phyloP scores from a whole-genome alignment of 192 early-diverging fungal genomes.

The Dissophora globulifera region DNA sequence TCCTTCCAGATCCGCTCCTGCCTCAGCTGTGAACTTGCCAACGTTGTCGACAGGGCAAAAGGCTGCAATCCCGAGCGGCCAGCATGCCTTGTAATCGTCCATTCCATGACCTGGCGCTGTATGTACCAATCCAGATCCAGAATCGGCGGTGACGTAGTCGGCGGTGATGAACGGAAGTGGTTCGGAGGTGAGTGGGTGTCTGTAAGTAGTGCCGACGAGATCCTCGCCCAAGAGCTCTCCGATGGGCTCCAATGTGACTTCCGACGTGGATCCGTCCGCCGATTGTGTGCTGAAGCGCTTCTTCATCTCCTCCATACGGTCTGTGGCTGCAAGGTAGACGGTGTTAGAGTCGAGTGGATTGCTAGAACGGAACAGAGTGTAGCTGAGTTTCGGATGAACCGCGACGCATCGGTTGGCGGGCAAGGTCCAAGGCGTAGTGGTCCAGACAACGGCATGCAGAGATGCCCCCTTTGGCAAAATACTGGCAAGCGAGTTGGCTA shows the following conservation, averaged over 20 bases:
- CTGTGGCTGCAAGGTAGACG: conserved; percentile 56
- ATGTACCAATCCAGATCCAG: conserved; percentile 83
- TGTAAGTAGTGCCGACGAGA: conserved; percentile 66
- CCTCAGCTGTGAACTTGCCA: conserved; percentile 77
- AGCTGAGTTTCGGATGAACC: conserved; percentile 71
- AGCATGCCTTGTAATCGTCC: conserved; percentile 81
- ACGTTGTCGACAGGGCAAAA: conserved; percentile 79
- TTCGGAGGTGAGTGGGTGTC: conserved; percentile 61
- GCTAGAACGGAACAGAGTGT: conserved; percentile 58
- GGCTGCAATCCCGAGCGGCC: conserved; percentile 62
- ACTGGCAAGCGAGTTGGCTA: conserved; percentile 13
- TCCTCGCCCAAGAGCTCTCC: conserved; percentile 55
- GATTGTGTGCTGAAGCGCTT: conserved; percentile 24
- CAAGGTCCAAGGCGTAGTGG: conserved; percentile 85
- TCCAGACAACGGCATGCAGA: conserved; percentile 72
- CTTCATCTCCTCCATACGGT: conserved; percentile 55
- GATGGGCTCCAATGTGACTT: conserved; percentile 26
- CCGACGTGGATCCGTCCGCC: not conserved
- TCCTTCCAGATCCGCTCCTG: conserved; percentile 67
- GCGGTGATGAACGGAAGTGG: conserved; percentile 68
- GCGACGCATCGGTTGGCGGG: conserved; percentile 80
- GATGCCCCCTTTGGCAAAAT: conserved; percentile 25
- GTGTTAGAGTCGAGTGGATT: conserved; percentile 9
- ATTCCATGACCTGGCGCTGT: conserved; percentile 85
- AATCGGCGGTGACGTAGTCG: conserved; percentile 73